Conservation (phyloP, 805 yeast genomes). For the Peterozyma toletana region DNA sequence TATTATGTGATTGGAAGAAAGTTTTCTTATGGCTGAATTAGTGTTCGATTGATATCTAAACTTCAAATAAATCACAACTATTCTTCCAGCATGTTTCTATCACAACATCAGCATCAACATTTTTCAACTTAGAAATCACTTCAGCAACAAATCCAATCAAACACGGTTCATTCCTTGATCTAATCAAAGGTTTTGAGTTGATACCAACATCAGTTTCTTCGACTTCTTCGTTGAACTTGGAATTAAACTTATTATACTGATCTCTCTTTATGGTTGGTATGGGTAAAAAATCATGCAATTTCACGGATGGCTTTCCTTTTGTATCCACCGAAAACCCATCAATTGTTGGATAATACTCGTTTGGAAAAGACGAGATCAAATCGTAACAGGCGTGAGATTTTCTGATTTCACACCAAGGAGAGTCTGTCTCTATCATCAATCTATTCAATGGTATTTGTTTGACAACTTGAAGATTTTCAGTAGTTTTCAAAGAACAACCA, state of each 20-base stretch:
- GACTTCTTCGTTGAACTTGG: slow-evolving; percentile 11
- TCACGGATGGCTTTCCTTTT: slow-evolving; percentile 16
- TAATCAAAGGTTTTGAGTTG: slow-evolving; percentile 43
- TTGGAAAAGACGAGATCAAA: slow-evolving; percentile 48
- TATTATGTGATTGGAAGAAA: no score
- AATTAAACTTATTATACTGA: slow-evolving; percentile 30
- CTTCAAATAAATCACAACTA: slow-evolving; percentile 37
- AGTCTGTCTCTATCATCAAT: slow-evolving; percentile 86
- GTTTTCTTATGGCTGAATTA: no score
- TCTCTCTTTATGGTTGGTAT: slow-evolving; percentile 63
- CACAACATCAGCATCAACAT: slow-evolving; percentile 32
- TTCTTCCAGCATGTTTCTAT: slow-evolving; percentile 46
- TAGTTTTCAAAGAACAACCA: slow-evolving; percentile 85
- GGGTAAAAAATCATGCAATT: slow-evolving; percentile 47
- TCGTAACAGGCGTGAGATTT: slow-evolving; percentile 72
- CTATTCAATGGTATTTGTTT: slow-evolving; percentile 59
- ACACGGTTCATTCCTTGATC: slow-evolving; percentile 91
- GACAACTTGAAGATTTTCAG: slow-evolving; percentile 65
- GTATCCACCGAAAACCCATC: slow-evolving; percentile 6
- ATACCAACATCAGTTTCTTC: slow-evolving; percentile 15
- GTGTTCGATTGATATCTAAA: not conserved
- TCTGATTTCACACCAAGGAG: slow-evolving; percentile 97
- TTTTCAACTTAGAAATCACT: slow-evolving; percentile 43
- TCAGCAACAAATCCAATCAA: slow-evolving; percentile 74
- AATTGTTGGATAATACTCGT: slow-evolving; percentile 41